Percentiles rank a stretch among this genome's conserved stretches.
Evolutionary conservation across 1,284 basidiomycete species (phyloP).

Genomic region (Fomitopsis betulina): DNA sequence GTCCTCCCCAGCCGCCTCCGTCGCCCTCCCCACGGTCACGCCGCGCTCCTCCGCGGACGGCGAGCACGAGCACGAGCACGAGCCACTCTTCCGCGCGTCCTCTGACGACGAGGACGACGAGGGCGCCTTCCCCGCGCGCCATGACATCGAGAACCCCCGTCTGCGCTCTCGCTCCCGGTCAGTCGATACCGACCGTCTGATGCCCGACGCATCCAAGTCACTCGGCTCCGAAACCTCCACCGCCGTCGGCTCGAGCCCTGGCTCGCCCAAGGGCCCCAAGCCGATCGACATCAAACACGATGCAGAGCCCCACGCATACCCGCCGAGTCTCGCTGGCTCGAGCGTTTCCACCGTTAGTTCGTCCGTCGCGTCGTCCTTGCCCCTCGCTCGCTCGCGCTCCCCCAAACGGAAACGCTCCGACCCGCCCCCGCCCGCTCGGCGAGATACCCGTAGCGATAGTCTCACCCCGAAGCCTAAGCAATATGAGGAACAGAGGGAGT

Average conservation of each 20-base stretch:
- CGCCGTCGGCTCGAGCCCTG: conserved; percentile 22
- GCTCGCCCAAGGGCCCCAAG: conserved; percentile 29
- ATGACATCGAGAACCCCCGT: conserved; percentile 44
- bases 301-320: conserved; percentile 48
- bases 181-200: conserved; percentile 8
- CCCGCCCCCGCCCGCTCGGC: not conserved
- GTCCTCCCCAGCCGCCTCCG: conserved; percentile 32
- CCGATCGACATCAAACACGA: conserved; percentile 18
- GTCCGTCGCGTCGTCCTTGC: conserved; percentile 18
- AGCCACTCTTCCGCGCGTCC: conserved; percentile 47
- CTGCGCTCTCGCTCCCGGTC: conserved; percentile 32
- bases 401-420: conserved; percentile 4
- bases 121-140: conserved; percentile 15
- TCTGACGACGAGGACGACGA: conserved; percentile 54
- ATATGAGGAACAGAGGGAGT: conserved; percentile 22
- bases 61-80: conserved; percentile 52
- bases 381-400: conserved; percentile 1
- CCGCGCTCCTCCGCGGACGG: conserved; percentile 26
- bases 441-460: not conserved
- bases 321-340: conserved; percentile 46
- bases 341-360: conserved; percentile 32
- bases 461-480: not conserved
- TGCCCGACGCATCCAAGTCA: conserved; percentile 30
- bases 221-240: conserved; percentile 23
- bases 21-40: conserved; percentile 35